Evolutionary conservation across 2,329 filamentous ascomycete genomes (phyloP).

Genomic region (Diaporthe sp.): DNA sequence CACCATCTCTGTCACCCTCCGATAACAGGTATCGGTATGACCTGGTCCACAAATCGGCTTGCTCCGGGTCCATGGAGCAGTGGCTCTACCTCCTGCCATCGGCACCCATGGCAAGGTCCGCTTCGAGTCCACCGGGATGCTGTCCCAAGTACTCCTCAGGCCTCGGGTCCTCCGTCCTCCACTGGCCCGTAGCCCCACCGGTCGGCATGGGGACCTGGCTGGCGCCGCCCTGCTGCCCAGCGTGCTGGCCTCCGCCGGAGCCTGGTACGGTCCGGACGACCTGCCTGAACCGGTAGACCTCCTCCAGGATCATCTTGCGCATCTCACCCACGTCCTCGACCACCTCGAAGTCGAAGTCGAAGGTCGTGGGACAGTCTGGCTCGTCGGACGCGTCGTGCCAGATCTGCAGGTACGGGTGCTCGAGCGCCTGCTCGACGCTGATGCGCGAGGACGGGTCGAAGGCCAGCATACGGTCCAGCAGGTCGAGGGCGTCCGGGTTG

Average conservation of each 20-base stretch:
- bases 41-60: slow-evolving; percentile 34
- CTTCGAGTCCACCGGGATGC: slow-evolving; percentile 65
- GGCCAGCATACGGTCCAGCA: slow-evolving; percentile 96
- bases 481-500: slow-evolving; percentile 94
- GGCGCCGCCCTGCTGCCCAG: slow-evolving; percentile 50
- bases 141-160: slow-evolving; percentile 70
- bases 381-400: slow-evolving; percentile 99
- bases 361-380: slow-evolving; percentile 91
- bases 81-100: slow-evolving; percentile 57
- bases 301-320: slow-evolving; percentile 97
- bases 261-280: slow-evolving; percentile 66
- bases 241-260: slow-evolving; percentile 44
- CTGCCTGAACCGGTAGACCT: slow-evolving; percentile 88
- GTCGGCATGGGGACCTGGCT: slow-evolving; percentile 67
- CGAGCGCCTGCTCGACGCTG: slow-evolving; percentile 92
- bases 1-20: slow-evolving; percentile 3
- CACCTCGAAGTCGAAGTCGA: slow-evolving; percentile 99
- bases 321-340: slow-evolving; percentile 95
- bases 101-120: slow-evolving; percentile 71
- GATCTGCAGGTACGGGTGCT: slow-evolving; percentile 96
- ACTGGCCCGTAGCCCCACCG: slow-evolving; percentile 58
- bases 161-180: slow-evolving; percentile 71
- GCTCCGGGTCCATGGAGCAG: slow-evolving; percentile 21
- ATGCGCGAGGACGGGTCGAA: slow-evolving; percentile 96
- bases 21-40: slow-evolving; percentile 19